Base-by-base conservation (phyloP, 2,329 filamentous ascomycete genomes). In the Xylaria multiplex region DNA sequence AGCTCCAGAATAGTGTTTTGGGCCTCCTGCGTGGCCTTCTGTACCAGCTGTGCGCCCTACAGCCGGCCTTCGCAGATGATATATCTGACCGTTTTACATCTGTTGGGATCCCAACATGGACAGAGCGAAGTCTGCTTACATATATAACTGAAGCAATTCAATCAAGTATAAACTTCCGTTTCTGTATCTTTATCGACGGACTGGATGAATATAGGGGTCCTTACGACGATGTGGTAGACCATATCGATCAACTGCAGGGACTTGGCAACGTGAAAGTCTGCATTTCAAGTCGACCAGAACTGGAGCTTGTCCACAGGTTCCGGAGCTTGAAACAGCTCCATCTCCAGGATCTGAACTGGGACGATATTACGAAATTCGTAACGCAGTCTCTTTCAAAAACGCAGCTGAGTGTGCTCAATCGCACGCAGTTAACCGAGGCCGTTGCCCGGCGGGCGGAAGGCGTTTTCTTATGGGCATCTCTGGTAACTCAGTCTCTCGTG, bases 161-260 rank as follows among this genome's bases (percentile, higher is more conserved):
- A 40, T 53, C 30, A 7, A 24, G 48, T 22, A 8, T 43, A 5
- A 30, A n/a, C 5, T 13, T 37, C 57, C 55, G 59, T 6, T 58
- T 67, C 40, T 64, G 65, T 42, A 27, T 67, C n/a, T 67, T 67
- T 27, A 53, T 67, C n/a, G 65, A 67, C 35, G 65, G 65, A 1
- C 19, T 67, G 8, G 64, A 66, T 35, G 65, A 67, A 35, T 60
- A n/a, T 24, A 57, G n/a, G 6, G 60, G 56, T 13, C 11, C 11
- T 40, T 59, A 55, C 32, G 37, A 59, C 14, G 5, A 58, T 8
- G 6, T 66, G 6, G 6, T 62, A 9, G 49, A 59, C 27, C 16
- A 5, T 8, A 59, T 66, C 22, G 32, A 37, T 11, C 14, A 55
- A 3, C 30, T 62, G 2, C 11, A 35, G 11, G n/a, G 22, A 1